phyloP scores from a whole-genome alignment of 1,284 basidiomycete species.

The Irpex sp. region DNA sequence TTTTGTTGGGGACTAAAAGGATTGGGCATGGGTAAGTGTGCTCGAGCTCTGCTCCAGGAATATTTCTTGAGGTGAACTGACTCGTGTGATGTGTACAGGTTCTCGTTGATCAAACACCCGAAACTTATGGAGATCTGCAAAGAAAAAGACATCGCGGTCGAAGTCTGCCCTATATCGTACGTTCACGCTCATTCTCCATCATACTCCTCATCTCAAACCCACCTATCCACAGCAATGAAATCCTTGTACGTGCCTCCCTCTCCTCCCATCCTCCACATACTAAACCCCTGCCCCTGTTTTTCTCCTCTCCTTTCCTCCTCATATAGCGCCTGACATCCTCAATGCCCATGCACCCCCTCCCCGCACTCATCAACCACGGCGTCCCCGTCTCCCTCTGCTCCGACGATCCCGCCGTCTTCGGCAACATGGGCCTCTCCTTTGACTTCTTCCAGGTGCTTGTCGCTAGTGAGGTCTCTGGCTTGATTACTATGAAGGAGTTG shows the following conservation, averaged over 20 bases:
- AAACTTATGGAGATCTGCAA: constrained; percentile 64
- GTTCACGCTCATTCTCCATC: constrained; percentile 19
- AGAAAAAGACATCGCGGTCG: constrained; percentile 60
- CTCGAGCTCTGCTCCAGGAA: too few relatives aligned
- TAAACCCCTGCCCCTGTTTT: background rate
- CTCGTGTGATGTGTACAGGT: constrained; percentile 34
- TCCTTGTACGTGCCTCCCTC: constrained; percentile 59
- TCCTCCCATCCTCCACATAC: too few relatives aligned
- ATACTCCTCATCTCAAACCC: too few relatives aligned
- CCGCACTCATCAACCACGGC: constrained; percentile 64
- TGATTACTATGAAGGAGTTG: constrained; percentile 55
- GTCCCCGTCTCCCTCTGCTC: constrained; percentile 67
- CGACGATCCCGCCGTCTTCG: constrained; percentile 75
- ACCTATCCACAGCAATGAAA: constrained; percentile 50
- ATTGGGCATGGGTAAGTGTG: constrained; percentile 72
- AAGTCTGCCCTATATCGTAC: constrained; percentile 72
- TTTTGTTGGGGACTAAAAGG: constrained; percentile 71
- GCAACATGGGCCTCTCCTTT: constrained; percentile 71
- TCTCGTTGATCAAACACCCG: constrained; percentile 72
- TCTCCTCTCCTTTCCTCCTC: background rate
- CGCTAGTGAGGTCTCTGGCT: constrained; percentile 60
- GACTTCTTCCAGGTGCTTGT: constrained; percentile 73
- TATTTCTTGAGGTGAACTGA: too few relatives aligned
- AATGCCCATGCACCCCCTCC: constrained; percentile 72
- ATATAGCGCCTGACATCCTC: constrained; percentile 63